phyloP scores from a whole-genome alignment of 768 basidiomycete species.

The Pleurotus tuoliensis region DNA sequence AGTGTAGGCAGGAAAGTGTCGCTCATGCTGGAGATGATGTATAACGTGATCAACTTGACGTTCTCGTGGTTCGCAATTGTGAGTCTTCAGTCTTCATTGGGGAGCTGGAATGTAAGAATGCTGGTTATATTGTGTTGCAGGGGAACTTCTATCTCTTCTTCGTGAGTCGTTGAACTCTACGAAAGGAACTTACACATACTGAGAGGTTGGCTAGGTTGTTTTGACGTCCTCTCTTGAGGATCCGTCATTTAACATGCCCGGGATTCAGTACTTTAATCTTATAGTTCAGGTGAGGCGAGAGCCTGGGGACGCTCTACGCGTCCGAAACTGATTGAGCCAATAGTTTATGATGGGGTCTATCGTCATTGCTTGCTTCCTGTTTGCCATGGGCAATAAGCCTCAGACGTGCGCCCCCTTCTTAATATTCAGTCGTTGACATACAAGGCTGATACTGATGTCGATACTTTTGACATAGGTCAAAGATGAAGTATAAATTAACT shows the following conservation, averaged over 20 bases:
- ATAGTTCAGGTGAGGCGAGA: constrained; percentile 56
- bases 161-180: constrained; percentile 40
- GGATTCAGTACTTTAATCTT: constrained; percentile 72
- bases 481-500: constrained; percentile 83
- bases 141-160: constrained; percentile 97
- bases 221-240: constrained; percentile 87
- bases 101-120: background rate
- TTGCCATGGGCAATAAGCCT: constrained; percentile 95
- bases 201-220: constrained; percentile 52
- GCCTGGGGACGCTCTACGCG: background rate
- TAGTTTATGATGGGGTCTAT: constrained; percentile 83
- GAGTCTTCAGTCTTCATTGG: constrained; percentile 24
- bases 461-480: constrained; percentile 39
- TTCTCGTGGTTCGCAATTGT: constrained; percentile 95
- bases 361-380: constrained; percentile 85
- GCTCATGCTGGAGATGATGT: constrained; percentile 78
- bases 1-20: constrained; percentile 67
- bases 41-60: constrained; percentile 81
- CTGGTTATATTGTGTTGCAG: constrained; percentile 27
- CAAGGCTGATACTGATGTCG: background rate
- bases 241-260: constrained; percentile 54
- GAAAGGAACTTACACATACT: constrained; percentile 1
- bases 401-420: constrained; percentile 49
- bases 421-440: background rate
- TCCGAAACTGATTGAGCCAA: constrained; percentile 4